These are phyloP conservation scores for Tuber aestivum DNA, from an alignment of 495 filamentous ascomycete genomes.

Conservation along the genomic window DNA sequence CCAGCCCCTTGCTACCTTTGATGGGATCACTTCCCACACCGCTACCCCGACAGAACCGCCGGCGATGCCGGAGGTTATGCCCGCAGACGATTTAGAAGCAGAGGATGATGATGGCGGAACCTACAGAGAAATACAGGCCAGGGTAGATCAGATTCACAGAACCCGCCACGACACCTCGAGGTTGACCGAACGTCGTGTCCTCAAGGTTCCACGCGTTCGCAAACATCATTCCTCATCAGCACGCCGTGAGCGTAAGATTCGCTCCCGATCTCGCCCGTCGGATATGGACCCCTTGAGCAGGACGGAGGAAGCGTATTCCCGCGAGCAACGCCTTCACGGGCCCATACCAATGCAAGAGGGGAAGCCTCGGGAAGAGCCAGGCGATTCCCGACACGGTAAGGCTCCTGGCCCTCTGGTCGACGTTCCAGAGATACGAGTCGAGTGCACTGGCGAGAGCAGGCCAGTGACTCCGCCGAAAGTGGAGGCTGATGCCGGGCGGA, in stretches of 20 bases:
- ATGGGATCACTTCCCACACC: not conserved
- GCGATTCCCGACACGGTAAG: not conserved
- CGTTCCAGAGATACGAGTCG: not conserved
- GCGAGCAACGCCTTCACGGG: not conserved
- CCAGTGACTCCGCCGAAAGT: not conserved
- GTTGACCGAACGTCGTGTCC: constrained; percentile 11
- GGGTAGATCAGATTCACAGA: not conserved
- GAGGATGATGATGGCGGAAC: not conserved
- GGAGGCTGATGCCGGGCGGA: not conserved
- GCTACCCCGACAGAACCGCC: not conserved
- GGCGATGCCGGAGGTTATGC: constrained; percentile 4
- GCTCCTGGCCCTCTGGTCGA: not conserved
- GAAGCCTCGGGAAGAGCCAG: not conserved
- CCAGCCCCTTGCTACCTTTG: not conserved
- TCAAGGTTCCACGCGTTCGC: constrained; percentile 27
- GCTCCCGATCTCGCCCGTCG: not conserved
- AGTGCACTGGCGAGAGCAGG: not conserved
- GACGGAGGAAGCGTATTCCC: not conserved
- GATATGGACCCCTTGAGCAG: not conserved
- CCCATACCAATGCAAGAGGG: not conserved
- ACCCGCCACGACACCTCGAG: not conserved
- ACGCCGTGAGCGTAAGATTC: constrained; percentile 13
- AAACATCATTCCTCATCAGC: constrained; percentile 26
- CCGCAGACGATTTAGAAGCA: not conserved
- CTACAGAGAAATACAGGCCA: not conserved